Evolutionary conservation across 352 stramenopile species (phyloP).

Genomic region (Halophytophthora batemanensis): DNA sequence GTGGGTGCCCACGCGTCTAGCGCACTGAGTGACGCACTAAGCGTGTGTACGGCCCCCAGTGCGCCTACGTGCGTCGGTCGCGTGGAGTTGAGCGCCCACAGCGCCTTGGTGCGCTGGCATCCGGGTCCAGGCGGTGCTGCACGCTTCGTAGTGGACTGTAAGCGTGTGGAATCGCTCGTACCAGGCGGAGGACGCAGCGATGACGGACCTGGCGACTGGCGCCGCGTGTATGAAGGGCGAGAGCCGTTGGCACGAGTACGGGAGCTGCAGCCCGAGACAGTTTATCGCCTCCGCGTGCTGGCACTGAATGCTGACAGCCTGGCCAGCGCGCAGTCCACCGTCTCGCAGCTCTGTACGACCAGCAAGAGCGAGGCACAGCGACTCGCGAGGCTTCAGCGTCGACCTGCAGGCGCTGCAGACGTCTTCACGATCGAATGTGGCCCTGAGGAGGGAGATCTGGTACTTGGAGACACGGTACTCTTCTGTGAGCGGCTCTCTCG

Average conservation of each 20-base stretch:
- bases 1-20: slow-evolving; percentile 77
- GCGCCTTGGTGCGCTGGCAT: slow-evolving; percentile 80
- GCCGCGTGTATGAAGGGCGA: slow-evolving; percentile 74
- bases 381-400: slow-evolving; percentile 21
- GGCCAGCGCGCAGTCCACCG: slow-evolving; percentile 64
- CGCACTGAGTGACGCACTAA: slow-evolving; percentile 67
- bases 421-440: slow-evolving; percentile 75
- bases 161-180: slow-evolving; percentile 60
- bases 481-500: slow-evolving; percentile 90
- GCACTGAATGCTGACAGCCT: slow-evolving; percentile 68
- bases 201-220: slow-evolving; percentile 52
- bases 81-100: slow-evolving; percentile 52
- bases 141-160: slow-evolving; percentile 77
- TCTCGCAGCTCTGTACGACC: slow-evolving; percentile 80
- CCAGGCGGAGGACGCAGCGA: slow-evolving; percentile 9
- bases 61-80: slow-evolving; percentile 50
- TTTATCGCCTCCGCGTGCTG: slow-evolving; percentile 85
- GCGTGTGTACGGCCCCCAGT: slow-evolving; percentile 63
- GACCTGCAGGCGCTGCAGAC: slow-evolving; percentile 44
- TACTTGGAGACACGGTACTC: slow-evolving; percentile 87
- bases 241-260: slow-evolving; percentile 58
- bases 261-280: slow-evolving; percentile 69
- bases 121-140: slow-evolving; percentile 57
- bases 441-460: slow-evolving; percentile 69
- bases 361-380: slow-evolving; percentile 61